These are phyloP conservation scores for Phytophthora podocarpi DNA, from an alignment of 352 stramenopile species.

Conservation along the genomic window DNA sequence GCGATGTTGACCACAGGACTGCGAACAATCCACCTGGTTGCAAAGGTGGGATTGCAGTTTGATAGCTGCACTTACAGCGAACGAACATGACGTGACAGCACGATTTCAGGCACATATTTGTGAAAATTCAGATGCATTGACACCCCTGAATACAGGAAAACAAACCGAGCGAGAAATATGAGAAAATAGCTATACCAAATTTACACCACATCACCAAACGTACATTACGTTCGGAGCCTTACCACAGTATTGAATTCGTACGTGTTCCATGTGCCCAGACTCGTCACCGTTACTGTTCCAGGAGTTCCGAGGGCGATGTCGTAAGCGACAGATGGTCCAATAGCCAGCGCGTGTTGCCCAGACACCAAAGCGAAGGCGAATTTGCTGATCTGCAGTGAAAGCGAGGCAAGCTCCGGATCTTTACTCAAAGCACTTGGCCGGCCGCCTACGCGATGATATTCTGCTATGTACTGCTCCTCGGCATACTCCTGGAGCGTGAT, in stretches of 20 bases:
- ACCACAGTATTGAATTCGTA: not conserved
- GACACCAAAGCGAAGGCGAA: not conserved
- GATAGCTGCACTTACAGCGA: not conserved
- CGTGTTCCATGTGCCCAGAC: not conserved
- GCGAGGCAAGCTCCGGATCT: not conserved
- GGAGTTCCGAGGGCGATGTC: not conserved
- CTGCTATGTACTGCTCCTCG: too few relatives aligned
- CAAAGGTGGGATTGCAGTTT: constrained; percentile 5
- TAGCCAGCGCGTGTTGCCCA: not conserved
- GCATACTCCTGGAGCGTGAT: too few relatives aligned
- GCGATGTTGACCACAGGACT: constrained; percentile 12
- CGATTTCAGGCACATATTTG: constrained; percentile 1
- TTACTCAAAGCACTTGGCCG: not conserved
- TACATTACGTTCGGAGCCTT: not conserved
- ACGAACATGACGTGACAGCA: constrained; percentile 15
- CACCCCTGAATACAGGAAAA: not conserved
- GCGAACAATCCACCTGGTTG: not conserved
- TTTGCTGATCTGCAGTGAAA: too few relatives aligned
- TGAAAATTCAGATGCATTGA: constrained; percentile 14
- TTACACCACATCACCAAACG: not conserved
- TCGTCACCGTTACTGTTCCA: not conserved
- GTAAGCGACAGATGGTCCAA: not conserved
- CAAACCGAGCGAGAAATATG: too few relatives aligned
- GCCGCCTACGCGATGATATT: not conserved
- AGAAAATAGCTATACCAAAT: too few relatives aligned